Evolutionary conservation across 495 filamentous ascomycete genomes (phyloP).

Genomic region (Usnea hakonensis): DNA sequence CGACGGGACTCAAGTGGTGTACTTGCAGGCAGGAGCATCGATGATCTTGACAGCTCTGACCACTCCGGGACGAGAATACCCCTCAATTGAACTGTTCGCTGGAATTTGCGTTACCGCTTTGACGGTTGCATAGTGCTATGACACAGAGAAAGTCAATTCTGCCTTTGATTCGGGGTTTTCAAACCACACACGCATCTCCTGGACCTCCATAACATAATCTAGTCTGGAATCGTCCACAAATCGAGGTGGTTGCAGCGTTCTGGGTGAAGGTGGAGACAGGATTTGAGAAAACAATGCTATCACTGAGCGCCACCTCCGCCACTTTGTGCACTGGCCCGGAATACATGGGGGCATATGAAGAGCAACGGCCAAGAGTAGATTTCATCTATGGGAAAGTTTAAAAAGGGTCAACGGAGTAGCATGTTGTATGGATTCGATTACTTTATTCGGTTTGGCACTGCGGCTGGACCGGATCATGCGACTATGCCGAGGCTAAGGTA

Average conservation of each 20-base stretch:
- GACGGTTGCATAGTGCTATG: too few species aligned
- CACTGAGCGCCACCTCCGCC: conserved; percentile 6
- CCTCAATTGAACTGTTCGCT: background rate
- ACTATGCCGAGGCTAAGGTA: conserved; percentile 1
- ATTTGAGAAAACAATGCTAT: background rate
- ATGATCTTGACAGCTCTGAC: background rate
- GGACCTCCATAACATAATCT: conserved; percentile 2
- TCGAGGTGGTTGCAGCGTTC: background rate
- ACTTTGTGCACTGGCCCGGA: background rate
- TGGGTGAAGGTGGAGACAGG: background rate
- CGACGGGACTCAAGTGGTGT: background rate
- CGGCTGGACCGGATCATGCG: conserved; percentile 4
- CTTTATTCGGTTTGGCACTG: conserved; percentile 32
- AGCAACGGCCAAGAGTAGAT: background rate
- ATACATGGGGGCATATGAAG: background rate
- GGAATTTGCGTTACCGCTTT: too few species aligned
- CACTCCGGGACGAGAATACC: background rate
- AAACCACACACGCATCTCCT: conserved; percentile 3
- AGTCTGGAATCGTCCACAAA: conserved; percentile 1
- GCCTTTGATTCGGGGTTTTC: background rate
- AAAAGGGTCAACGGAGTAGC: background rate
- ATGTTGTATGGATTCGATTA: conserved; percentile 24
- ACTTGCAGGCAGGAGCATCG: background rate
- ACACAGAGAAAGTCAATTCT: background rate
- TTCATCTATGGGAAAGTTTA: background rate